phyloP scores from a whole-genome alignment of 1,139 yeast genomes.

The Entelexis paramagnoliae region DNA sequence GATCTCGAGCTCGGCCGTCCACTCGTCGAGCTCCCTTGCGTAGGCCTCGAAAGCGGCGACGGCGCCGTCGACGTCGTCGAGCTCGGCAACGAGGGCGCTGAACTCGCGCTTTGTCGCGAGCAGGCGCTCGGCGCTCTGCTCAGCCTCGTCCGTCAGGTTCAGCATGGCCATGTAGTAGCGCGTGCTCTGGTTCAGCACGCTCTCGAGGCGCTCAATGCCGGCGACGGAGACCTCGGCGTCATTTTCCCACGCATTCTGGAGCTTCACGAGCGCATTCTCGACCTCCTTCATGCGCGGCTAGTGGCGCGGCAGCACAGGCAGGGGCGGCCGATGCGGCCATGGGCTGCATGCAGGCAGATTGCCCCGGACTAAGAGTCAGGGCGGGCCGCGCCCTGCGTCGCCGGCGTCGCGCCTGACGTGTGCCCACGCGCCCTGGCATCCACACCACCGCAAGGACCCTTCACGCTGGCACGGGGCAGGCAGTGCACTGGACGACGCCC shows the following conservation, averaged over 20 bases:
- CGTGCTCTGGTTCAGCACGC: constrained; percentile 29
- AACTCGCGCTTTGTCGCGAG: constrained; percentile 25
- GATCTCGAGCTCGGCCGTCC: constrained; percentile 47
- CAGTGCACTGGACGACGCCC: too few species aligned
- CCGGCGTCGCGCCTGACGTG: too few species aligned
- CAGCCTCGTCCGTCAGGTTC: constrained; percentile 18
- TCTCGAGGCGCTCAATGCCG: constrained; percentile 31
- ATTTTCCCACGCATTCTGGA: constrained; percentile 28
- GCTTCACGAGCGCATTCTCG: constrained; percentile 19
- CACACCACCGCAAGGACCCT: too few species aligned
- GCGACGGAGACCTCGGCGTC: constrained; percentile 30
- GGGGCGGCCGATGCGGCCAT: too few species aligned
- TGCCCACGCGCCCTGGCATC: too few species aligned
- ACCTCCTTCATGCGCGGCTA: constrained; percentile 11
- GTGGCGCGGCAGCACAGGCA: background rate
- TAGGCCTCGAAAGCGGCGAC: constrained; percentile 40
- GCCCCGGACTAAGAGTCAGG: background rate
- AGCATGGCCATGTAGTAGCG: constrained; percentile 26
- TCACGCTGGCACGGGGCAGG: too few species aligned
- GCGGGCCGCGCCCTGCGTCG: background rate
- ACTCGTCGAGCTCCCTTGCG: constrained; percentile 47
- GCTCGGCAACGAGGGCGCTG: background rate
- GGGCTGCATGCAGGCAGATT: too few species aligned
- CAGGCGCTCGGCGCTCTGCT: constrained; percentile 27
- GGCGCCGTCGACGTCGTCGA: constrained; percentile 33